phyloP scores from a whole-genome alignment of 2,329 filamentous ascomycete genomes.

The Cordyceps javanica region DNA sequence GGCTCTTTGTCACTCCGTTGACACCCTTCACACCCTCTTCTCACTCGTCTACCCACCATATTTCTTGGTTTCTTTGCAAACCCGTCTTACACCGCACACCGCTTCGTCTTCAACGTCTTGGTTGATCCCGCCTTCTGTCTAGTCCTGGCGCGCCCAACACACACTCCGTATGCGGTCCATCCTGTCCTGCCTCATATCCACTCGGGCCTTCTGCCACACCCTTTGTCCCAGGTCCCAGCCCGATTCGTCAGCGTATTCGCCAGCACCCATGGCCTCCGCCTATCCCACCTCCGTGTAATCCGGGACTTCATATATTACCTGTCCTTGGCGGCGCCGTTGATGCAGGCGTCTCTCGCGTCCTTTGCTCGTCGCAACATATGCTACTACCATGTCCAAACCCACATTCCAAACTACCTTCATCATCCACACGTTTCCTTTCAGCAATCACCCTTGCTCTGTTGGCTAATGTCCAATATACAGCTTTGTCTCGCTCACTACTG shows the following conservation, averaged over 20 bases:
- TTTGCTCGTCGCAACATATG: neutral
- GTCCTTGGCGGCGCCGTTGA: neutral
- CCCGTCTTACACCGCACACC: conserved; percentile 6
- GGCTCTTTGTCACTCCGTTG: neutral
- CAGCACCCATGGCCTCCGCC: neutral
- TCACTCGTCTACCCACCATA: neutral
- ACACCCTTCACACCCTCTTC: conserved; percentile 8
- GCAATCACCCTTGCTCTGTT: neutral
- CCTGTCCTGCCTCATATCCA: conserved; percentile 3
- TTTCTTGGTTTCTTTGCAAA: neutral
- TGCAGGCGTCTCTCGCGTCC: neutral
- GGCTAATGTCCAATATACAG: conserved; percentile 41
- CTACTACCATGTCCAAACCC: conserved; percentile 2
- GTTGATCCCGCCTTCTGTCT: conserved; percentile 4
- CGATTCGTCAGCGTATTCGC: conserved; percentile 1
- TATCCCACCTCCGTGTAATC: conserved; percentile 5
- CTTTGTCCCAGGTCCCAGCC: neutral
- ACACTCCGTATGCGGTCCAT: conserved; percentile 3
- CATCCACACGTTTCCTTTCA: neutral
- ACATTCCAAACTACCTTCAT: conserved; percentile 8
- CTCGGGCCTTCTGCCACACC: conserved; percentile 7
- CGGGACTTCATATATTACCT: conserved; percentile 6
- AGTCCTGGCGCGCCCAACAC: conserved; percentile 10
- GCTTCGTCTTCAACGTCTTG: conserved; percentile 8
- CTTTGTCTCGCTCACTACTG: conserved; percentile 65